Conservation (phyloP, 164 flowering plant species). For the Nelumbo lutea region DNA sequence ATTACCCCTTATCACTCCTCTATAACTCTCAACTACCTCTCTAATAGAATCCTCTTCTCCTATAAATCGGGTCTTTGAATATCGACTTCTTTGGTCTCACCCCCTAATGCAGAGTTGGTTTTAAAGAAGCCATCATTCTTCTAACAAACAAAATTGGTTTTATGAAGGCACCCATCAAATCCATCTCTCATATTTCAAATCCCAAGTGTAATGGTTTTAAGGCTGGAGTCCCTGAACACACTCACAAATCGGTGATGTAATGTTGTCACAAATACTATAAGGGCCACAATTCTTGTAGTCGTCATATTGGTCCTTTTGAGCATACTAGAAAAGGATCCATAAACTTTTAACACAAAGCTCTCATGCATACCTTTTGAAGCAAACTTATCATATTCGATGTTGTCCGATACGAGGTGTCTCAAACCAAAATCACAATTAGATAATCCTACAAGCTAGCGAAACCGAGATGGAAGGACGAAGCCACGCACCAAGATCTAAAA, state of each 20-base stretch:
- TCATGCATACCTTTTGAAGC: slow-evolving; percentile 24
- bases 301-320: slow-evolving; percentile 33
- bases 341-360: background rate
- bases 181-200: background rate
- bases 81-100: too few species aligned
- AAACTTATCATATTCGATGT: slow-evolving; percentile 16
- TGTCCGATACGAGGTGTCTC: too few species aligned
- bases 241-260: slow-evolving; percentile 16
- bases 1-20: too few species aligned
- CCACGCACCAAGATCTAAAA: too few species aligned
- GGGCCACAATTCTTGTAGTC: slow-evolving; percentile 26
- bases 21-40: too few species aligned
- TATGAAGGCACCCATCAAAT: slow-evolving; percentile 42
- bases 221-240: slow-evolving; percentile 46
- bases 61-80: too few species aligned
- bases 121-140: slow-evolving; percentile 24
- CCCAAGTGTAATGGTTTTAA: slow-evolving; percentile 24
- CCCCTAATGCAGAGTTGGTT: background rate
- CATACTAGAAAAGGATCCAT: slow-evolving; percentile 15
- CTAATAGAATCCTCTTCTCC: too few species aligned
- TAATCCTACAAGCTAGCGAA: too few species aligned
- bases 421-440: too few species aligned
- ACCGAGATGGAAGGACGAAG: too few species aligned
- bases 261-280: slow-evolving; percentile 24
- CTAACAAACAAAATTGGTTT: slow-evolving; percentile 20